Evolutionary conservation across 345 rosid genomes (phyloP).

Genomic region (Noccaea bulbosa): DNA sequence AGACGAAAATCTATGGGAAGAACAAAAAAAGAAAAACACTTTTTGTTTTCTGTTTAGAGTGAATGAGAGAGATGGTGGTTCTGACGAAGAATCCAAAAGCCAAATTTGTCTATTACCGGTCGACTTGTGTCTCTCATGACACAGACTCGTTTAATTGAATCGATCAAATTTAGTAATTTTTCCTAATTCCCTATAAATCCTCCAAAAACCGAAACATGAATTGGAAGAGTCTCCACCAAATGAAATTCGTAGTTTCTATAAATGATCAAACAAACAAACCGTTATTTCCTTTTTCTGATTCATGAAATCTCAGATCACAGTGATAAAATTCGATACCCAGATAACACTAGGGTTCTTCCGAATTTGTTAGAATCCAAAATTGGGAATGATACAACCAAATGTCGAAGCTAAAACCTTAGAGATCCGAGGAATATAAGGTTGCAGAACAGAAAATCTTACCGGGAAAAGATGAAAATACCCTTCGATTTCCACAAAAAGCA

Average conservation of each 20-base stretch:
- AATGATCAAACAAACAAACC: constrained; percentile 8
- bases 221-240: neutral
- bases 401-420: constrained; percentile 10
- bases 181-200: neutral
- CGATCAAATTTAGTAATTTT: constrained; percentile 34
- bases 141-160: constrained; percentile 32
- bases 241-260: neutral
- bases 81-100: constrained; percentile 39
- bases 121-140: constrained; percentile 46
- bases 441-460: constrained; percentile 6
- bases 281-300: neutral
- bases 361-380: neutral
- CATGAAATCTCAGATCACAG: constrained; percentile 27
- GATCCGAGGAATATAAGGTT: constrained; percentile 30
- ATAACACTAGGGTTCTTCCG: constrained; percentile 35
- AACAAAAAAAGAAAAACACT: constrained; percentile 3
- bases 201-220: neutral
- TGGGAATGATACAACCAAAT: constrained; percentile 12
- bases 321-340: constrained; percentile 11
- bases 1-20: constrained; percentile 32
- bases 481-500: constrained; percentile 1
- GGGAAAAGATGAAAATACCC: neutral
- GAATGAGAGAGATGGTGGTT: constrained; percentile 23
- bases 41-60: neutral
- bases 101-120: constrained; percentile 39